A percentile compares a stretch with the other conserved stretches of the same genome.
Conservation (phyloP, 805 yeast species). For the Saccharomycopsis babjevae region DNA sequence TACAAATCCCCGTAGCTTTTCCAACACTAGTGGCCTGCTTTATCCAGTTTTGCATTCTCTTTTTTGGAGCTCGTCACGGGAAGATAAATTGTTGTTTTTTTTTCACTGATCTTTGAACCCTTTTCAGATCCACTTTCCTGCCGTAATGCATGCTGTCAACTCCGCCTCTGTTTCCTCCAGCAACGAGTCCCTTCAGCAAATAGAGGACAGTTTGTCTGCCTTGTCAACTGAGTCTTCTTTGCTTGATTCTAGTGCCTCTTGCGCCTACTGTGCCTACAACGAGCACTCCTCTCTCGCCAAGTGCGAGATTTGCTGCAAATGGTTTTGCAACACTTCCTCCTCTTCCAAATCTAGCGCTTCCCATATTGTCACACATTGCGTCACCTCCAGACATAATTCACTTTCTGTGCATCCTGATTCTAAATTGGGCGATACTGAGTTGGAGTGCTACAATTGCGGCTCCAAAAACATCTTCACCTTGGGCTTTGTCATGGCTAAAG, state of each 20-base stretch:
- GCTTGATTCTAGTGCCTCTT: conserved; percentile 21
- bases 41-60: no score
- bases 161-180: no score
- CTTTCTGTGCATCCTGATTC: conserved; percentile 72
- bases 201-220: background rate
- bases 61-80: no score
- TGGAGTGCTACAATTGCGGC: conserved; percentile 91
- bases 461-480: conserved; percentile 65
- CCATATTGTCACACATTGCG: conserved; percentile 80
- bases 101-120: no score
- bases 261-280: conserved; percentile 68
- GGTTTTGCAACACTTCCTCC: conserved; percentile 82
- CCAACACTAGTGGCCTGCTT: no score
- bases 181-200: background rate
- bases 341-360: conserved; percentile 46
- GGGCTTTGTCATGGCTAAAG: conserved; percentile 82
- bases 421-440: conserved; percentile 73
- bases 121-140: no score
- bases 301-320: conserved; percentile 66
- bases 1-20: no score
- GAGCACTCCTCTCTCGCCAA: conserved; percentile 56
- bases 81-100: no score
- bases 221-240: background rate
- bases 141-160: no score
- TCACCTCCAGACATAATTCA: conserved; percentile 63